These are phyloP conservation scores for Tirmania nivea DNA, from an alignment of 495 filamentous ascomycete species.

Conservation along the genomic window DNA sequence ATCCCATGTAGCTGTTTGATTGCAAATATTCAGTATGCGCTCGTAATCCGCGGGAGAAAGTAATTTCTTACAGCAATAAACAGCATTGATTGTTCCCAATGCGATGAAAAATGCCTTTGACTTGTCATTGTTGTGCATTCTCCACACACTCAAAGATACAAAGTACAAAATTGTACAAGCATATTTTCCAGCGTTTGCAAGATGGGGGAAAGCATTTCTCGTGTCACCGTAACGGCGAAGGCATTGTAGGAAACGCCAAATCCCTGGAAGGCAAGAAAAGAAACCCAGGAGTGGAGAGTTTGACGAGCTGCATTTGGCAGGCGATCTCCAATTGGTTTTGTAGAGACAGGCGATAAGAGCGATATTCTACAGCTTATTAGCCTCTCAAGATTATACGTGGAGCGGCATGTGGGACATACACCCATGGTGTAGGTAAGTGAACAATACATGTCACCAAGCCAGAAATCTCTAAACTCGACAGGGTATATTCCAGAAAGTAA, in stretches of 20 bases:
- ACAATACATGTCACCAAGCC: conserved; percentile 91
- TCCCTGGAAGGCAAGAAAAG: conserved; percentile 58
- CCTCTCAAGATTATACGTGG: background rate
- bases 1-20: conserved; percentile 56
- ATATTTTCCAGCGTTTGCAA: conserved; percentile 87
- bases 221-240: conserved; percentile 77
- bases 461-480: conserved; percentile 94
- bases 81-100: conserved; percentile 54
- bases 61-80: conserved; percentile 48
- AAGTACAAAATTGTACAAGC: conserved; percentile 62
- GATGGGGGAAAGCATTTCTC: conserved; percentile 67
- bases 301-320: conserved; percentile 58
- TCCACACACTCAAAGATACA: conserved; percentile 54
- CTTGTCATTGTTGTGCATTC: conserved; percentile 36
- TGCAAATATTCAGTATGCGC: background rate
- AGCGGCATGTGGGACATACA: conserved; percentile 30
- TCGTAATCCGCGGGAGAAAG: background rate
- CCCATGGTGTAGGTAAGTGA: conserved; percentile 76
- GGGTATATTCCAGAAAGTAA: conserved; percentile 69
- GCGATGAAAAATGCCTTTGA: conserved; percentile 51
- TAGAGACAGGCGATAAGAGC: conserved; percentile 92
- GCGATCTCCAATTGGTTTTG: conserved; percentile 46
- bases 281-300: conserved; percentile 73
- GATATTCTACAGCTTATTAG: conserved; percentile 41
- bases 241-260: conserved; percentile 82